Evolutionary conservation across 2,329 filamentous ascomycete species (phyloP), one percentile per base, ranked within the genome.

Genomic region (Xylariomycetidae sp.): DNA sequence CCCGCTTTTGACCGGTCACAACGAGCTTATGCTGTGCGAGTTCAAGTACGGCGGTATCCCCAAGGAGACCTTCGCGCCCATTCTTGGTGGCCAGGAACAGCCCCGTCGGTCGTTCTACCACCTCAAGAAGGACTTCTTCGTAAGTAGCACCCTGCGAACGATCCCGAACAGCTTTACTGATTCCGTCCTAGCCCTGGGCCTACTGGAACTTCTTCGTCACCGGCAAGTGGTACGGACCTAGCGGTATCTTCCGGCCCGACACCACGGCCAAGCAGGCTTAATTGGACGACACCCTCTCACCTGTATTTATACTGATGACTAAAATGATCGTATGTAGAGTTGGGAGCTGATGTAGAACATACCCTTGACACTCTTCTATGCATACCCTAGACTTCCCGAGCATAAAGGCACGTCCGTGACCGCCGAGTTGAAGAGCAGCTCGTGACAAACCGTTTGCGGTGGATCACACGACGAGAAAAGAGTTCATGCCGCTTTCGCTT

Each of bases 21-120:
- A 55, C 29, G 61, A 67, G 52, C 58, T 68, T 23, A 59, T 68
- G 57, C 59, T 68, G 32, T 63, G 60, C 43, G 64, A 68, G 54
- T 68, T 68, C 54, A 65, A 64, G 53, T 68, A 68, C 35, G 64
- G 60, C 19, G 64, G 63, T 19, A 57, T 61, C 27, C 64, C 64
- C 9, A 59, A 64, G 43, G 64, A 68, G 57, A 67, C 64, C 0
- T 68, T 68, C 35, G 54, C 46, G 19, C 29, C 35, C 18, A 43
- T 55, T 24, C 37, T 57, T 13, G 54, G 57, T 13, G 59, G 60
- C 38, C 64, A 68, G 49, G 58, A 57, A 24, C 48, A 47, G n/a
- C 64, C 64, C 0, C 50, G 49, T 1, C 44, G 56, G 17, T 40
- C 52, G 2, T 67, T 59, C 43, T 67, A 65, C 38, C 54, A 64